These are phyloP conservation scores for Phytophthora tubulina DNA, from an alignment of 352 stramenopile species.

Conservation along the genomic window DNA sequence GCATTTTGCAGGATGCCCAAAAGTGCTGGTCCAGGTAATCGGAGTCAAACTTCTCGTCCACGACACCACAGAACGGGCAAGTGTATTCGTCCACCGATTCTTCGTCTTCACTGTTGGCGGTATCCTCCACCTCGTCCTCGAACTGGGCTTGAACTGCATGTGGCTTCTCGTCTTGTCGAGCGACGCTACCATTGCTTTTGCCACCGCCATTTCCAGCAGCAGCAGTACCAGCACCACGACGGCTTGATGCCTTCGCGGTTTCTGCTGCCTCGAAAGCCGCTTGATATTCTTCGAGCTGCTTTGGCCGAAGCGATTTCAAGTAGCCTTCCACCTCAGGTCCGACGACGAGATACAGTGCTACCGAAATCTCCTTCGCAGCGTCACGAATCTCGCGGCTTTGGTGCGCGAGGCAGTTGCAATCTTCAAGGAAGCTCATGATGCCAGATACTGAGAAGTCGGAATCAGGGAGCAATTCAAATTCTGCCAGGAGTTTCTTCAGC, in stretches of 20 bases:
- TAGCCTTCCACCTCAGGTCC: conserved; percentile 74
- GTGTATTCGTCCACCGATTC: conserved; percentile 88
- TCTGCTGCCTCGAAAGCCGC: conserved; percentile 82
- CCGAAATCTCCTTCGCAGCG: conserved; percentile 86
- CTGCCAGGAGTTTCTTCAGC: conserved; percentile 64
- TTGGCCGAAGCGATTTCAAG: conserved; percentile 86
- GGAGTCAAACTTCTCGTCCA: conserved; percentile 90
- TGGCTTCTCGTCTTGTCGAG: conserved; percentile 21
- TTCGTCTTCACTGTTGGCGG: conserved; percentile 68
- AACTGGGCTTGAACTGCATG: conserved; percentile 41
- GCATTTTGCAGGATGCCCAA: conserved; percentile 92
- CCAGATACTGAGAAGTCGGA: conserved; percentile 63
- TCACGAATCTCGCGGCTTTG: conserved; percentile 91
- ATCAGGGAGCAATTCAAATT: conserved; percentile 62
- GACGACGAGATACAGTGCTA: conserved; percentile 75
- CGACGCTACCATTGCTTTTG: conserved; percentile 3
- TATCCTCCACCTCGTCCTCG: conserved; percentile 45
- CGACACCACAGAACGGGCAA: conserved; percentile 92
- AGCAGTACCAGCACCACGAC: conserved; percentile 4
- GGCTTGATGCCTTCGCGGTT: conserved; percentile 48
- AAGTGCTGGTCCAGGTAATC: conserved; percentile 93
- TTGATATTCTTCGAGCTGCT: conserved; percentile 94
- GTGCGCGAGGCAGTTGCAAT: conserved; percentile 88
- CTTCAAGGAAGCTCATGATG: conserved; percentile 86
- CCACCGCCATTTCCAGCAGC: neutral